Conservation (phyloP, 2,329 filamentous ascomycete genomes). For the Penicillium sumatraense region DNA sequence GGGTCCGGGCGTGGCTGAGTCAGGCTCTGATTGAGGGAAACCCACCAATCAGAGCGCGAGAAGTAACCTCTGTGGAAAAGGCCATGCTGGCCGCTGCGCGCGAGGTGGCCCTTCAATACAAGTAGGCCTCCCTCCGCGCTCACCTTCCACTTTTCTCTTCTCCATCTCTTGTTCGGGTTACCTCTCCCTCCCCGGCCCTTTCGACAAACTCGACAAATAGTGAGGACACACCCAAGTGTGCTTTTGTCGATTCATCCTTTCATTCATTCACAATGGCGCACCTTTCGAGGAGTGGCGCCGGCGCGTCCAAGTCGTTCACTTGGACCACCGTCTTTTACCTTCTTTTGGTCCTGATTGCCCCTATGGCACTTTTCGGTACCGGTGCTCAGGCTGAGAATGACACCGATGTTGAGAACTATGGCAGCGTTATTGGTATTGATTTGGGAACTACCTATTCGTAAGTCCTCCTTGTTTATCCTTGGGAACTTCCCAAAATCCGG, state of each 20-base stretch:
- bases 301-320: constrained; percentile 71
- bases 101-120: constrained; percentile 37
- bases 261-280: constrained; percentile 57
- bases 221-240: constrained; percentile 18
- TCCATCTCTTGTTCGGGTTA: constrained; percentile 26
- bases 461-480: constrained; percentile 11
- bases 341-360: constrained; percentile 81
- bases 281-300: constrained; percentile 58
- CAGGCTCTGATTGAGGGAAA: constrained; percentile 14
- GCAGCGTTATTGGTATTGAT: constrained; percentile 95
- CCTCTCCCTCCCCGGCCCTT: constrained; percentile 11
- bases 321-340: constrained; percentile 93
- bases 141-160: constrained; percentile 22
- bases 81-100: constrained; percentile 48
- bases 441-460: constrained; percentile 79
- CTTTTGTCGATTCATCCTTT: constrained; percentile 8
- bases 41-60: constrained; percentile 41
- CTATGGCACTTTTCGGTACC: constrained; percentile 79
- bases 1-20: constrained; percentile 30
- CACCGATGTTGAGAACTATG: constrained; percentile 74
- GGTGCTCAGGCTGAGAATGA: constrained; percentile 71
- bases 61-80: constrained; percentile 50
- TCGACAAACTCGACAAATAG: constrained; percentile 7
- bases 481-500: neutral
- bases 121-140: constrained; percentile 29